These are phyloP conservation scores for Trypanosoma avium DNA, from an alignment of 208 protist species.

Conservation along the genomic window DNA sequence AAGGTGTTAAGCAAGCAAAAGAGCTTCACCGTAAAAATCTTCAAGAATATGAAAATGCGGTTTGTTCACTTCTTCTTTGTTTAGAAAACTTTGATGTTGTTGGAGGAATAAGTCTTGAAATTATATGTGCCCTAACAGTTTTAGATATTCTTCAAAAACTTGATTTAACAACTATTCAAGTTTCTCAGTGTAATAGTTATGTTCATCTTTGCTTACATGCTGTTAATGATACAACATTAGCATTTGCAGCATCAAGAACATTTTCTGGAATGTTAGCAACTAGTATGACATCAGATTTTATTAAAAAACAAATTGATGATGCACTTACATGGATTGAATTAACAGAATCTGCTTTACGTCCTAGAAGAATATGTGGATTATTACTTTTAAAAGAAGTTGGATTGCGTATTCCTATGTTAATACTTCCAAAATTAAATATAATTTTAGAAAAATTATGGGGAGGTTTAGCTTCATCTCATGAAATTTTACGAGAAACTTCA, in stretches of 20 bases:
- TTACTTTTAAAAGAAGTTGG: constrained; percentile 73
- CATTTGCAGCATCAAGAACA: constrained; percentile 52
- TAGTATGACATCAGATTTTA: constrained; percentile 74
- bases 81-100: constrained; percentile 80
- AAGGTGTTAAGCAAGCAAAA: constrained; percentile 64
- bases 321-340: constrained; percentile 55
- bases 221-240: constrained; percentile 46
- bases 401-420: constrained; percentile 57
- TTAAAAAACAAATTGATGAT: constrained; percentile 59
- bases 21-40: constrained; percentile 69
- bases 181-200: constrained; percentile 85
- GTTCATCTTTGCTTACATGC: constrained; percentile 63
- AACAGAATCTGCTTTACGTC: constrained; percentile 29
- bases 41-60: constrained; percentile 69
- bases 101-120: constrained; percentile 43
- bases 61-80: constrained; percentile 63
- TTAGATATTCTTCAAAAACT: constrained; percentile 74
- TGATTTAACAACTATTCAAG: constrained; percentile 68
- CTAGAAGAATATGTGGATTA: constrained; percentile 64
- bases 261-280: constrained; percentile 64
- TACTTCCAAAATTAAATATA: constrained; percentile 58
- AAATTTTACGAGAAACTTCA: constrained; percentile 53
- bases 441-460: constrained; percentile 80
- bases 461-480: constrained; percentile 42
- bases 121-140: constrained; percentile 73